phyloP scores from a whole-genome alignment of 768 basidiomycete species.

The Agaricus bisporus region DNA sequence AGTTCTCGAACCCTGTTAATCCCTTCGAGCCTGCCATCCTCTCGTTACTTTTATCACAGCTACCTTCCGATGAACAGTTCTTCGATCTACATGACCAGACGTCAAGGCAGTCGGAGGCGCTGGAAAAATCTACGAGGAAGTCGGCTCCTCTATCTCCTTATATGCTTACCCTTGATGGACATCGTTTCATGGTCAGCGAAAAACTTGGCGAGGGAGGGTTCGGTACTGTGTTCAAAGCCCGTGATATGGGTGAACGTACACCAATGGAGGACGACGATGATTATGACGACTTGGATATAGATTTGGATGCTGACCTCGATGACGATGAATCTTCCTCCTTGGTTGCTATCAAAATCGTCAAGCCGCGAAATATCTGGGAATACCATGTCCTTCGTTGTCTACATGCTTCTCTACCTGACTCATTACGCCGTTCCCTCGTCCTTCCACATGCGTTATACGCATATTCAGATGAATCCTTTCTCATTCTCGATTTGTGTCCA shows the following conservation, averaged over 20 bases:
- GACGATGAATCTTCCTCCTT: slow-evolving; percentile 48
- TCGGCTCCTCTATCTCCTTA: slow-evolving; percentile 35
- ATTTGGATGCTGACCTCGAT: slow-evolving; percentile 44
- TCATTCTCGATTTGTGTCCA: slow-evolving; percentile 80
- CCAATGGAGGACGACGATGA: slow-evolving; percentile 45
- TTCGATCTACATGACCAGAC: slow-evolving; percentile 51
- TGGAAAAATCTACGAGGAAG: slow-evolving; percentile 69
- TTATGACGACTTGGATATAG: slow-evolving; percentile 43
- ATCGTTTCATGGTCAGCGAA: slow-evolving; percentile 63
- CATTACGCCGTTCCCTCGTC: slow-evolving; percentile 64
- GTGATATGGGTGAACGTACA: slow-evolving; percentile 40
- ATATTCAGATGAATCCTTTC: slow-evolving; percentile 84
- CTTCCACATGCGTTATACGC: slow-evolving; percentile 74
- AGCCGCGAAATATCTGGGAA: slow-evolving; percentile 89
- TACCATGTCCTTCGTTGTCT: slow-evolving; percentile 78
- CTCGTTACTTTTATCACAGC: slow-evolving; percentile 54
- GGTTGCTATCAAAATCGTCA: slow-evolving; percentile 89
- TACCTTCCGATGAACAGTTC: slow-evolving; percentile 55
- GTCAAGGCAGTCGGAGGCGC: slow-evolving; percentile 52
- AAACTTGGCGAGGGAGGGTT: slow-evolving; percentile 98
- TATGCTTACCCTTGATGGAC: slow-evolving; percentile 55
- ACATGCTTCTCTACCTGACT: slow-evolving; percentile 56
- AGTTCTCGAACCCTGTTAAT: slow-evolving; percentile 83
- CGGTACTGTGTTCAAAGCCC: slow-evolving; percentile 89
- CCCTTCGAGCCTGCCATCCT: slow-evolving; percentile 70